Evolutionary conservation across 1,139 yeast species (phyloP), one percentile per base, ranked within the genome.

Genomic region (Yamadazyma buinensis): DNA sequence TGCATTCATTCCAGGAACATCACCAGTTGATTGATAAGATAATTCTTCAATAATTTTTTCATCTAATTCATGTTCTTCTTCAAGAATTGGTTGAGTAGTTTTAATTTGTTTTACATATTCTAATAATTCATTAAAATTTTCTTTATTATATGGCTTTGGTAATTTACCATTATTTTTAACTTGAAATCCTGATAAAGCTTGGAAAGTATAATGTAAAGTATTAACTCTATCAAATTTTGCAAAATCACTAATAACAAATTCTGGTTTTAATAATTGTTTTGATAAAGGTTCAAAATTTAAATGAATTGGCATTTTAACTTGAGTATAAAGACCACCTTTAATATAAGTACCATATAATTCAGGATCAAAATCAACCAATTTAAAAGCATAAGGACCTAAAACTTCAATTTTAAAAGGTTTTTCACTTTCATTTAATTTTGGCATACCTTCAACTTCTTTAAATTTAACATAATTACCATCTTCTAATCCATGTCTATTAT

Each of bases 171-270:
- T 64, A 51, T 84, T 77, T 49, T 70, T 72, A 30, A 72, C 69
- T 46, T 73, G 72, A 61, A 87, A 94, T 34, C 77, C 81, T 34
- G 86, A 82, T 38, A 94, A 69, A 8, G 95, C 97, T 61, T 86
- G 87, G 72, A 88, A 88, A 5, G 94, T 98, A 46, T 90, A 61
- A 57, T 94, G 98, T 43, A 84, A 75, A 61, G 86, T 96, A 18
- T 82, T 74, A 12, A 97, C 92, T 54, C 95, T 82, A 51, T 87
- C 97, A 50, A 90, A 84, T 59, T 92, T 92, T 43, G 97, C 96
- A 57, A 78, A 92, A 58, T 92, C 99, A 8, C 96, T 80, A 41
- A 77, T 70, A 29, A 85, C 59, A 50, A 67, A 84, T 52, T 87
- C 96, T 2, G 99, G 99, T n/a, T 67, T 61, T 15, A 61, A 58